These are phyloP conservation scores for Parietaria judaica DNA, from an alignment of 306 rosid species.

Conservation along the genomic window DNA sequence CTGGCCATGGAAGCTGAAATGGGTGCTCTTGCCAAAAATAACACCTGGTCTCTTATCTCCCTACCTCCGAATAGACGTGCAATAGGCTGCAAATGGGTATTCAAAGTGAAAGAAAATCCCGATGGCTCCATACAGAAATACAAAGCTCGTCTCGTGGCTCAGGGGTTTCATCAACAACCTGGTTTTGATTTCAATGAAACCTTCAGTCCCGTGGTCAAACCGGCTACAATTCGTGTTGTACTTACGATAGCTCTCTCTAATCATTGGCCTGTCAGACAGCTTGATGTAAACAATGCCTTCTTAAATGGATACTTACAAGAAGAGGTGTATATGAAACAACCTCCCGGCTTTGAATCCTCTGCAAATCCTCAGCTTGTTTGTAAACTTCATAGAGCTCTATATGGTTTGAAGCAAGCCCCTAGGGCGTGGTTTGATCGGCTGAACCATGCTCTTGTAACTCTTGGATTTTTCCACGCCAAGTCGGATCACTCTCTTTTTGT, in stretches of 20 bases:
- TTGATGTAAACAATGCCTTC: too few relatives aligned
- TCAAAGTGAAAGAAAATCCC: too few relatives aligned
- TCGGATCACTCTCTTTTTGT: background rate
- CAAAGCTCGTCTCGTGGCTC: too few relatives aligned
- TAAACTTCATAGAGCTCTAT: background rate
- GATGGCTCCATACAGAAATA: too few relatives aligned
- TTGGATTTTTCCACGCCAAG: background rate
- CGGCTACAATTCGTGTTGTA: too few relatives aligned
- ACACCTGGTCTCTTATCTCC: background rate
- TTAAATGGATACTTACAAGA: background rate
- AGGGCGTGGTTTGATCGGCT: background rate
- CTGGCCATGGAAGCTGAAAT: background rate
- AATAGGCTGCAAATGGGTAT: slow-evolving; percentile 5
- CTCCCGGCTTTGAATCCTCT: background rate
- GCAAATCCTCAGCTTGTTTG: background rate
- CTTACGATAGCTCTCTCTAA: too few relatives aligned
- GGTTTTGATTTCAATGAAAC: too few relatives aligned
- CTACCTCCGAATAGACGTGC: background rate
- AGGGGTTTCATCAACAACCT: too few relatives aligned
- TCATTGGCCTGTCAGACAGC: too few relatives aligned
- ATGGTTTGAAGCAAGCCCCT: slow-evolving; percentile 2
- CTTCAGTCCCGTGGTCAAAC: too few relatives aligned
- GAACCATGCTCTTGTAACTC: background rate
- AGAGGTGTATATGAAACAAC: background rate
- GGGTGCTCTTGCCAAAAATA: background rate